A percentile compares a stretch with the other conserved stretches of the same genome.
Evolutionary conservation across 1,139 yeast species (phyloP).

Genomic region (Hanseniaspora uvarum): DNA sequence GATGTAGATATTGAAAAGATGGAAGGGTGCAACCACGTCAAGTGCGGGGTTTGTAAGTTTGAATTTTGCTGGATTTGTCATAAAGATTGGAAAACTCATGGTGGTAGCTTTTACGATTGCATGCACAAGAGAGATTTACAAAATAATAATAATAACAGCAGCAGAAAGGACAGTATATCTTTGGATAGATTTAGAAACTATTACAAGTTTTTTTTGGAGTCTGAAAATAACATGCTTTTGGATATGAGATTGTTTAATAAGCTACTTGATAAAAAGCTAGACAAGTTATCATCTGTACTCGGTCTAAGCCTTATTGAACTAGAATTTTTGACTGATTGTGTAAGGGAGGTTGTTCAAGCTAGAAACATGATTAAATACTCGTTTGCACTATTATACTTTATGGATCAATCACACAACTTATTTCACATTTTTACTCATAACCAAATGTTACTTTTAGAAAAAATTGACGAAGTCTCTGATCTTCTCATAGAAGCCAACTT

Average conservation of each 20-base stretch:
- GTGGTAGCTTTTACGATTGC: conserved; percentile 56
- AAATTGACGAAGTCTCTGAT: conserved; percentile 72
- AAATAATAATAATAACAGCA: conserved; percentile 32
- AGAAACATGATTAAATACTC: conserved; percentile 84
- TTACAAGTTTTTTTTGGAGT: conserved; percentile 65
- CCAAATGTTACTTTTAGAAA: conserved; percentile 58
- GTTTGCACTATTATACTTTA: conserved; percentile 68
- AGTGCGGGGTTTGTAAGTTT: conserved; percentile 62
- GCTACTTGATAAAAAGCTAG: conserved; percentile 52
- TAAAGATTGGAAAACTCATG: conserved; percentile 69
- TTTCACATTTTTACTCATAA: conserved; percentile 60
- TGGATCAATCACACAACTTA: conserved; percentile 40
- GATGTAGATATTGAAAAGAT: conserved; percentile 55
- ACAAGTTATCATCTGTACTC: conserved; percentile 49
- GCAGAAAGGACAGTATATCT: conserved; percentile 33
- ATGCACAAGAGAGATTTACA: conserved; percentile 32
- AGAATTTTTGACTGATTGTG: conserved; percentile 69
- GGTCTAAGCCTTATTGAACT: conserved; percentile 84
- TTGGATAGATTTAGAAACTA: conserved; percentile 66
- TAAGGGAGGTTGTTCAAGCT: conserved; percentile 53
- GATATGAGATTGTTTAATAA: conserved; percentile 55
- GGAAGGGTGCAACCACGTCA: conserved; percentile 97
- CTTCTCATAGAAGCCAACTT: conserved; percentile 54
- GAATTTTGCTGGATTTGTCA: conserved; percentile 94
- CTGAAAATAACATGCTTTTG: conserved; percentile 65